Conservation (phyloP, 345 rosid species). For the Adansonia digitata region DNA sequence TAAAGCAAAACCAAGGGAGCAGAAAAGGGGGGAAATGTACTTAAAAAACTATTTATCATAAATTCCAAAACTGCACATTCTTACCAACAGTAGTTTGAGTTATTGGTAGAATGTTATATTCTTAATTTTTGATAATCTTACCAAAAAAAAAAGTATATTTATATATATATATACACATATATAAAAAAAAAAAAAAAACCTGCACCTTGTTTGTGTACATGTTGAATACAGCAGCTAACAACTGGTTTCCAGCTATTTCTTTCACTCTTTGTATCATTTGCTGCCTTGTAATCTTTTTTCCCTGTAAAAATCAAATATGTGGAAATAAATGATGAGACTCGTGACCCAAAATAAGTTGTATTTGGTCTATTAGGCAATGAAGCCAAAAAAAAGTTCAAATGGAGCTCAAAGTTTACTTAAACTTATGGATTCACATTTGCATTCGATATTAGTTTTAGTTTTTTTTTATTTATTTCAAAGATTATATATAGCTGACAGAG, state of each 20-base stretch:
- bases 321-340: background rate
- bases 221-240: background rate
- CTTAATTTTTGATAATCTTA: too few species aligned
- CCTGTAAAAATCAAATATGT: background rate
- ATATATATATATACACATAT: too few species aligned
- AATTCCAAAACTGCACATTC: background rate
- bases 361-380: background rate
- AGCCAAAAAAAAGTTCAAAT: background rate
- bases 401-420: background rate
- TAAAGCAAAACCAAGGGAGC: background rate
- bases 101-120: too few species aligned
- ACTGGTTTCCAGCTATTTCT: background rate
- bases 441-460: too few species aligned
- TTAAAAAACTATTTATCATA: background rate
- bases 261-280: conserved; percentile 1
- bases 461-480: too few species aligned
- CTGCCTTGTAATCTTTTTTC: background rate
- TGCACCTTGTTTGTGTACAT: conserved; percentile 1
- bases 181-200: too few species aligned
- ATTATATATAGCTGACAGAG: too few species aligned
- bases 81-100: too few species aligned
- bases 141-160: too few species aligned
- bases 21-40: background rate
- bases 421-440: too few species aligned
- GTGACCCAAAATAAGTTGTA: background rate